Conservation (phyloP, 163 green algal genomes). For the Prototheca wickerhamii region DNA sequence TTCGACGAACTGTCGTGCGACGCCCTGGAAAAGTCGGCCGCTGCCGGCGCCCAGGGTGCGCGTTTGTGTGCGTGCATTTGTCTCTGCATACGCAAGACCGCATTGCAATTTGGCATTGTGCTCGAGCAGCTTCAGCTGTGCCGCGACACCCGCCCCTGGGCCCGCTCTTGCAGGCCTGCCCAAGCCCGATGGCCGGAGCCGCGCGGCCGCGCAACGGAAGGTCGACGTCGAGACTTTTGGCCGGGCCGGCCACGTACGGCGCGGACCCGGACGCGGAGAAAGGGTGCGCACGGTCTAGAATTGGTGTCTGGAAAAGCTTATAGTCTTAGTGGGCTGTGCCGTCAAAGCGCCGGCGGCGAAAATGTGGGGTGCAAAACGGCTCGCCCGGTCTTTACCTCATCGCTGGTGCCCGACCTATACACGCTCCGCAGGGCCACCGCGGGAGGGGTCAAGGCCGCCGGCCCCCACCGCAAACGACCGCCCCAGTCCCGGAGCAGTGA, state of each 20-base stretch:
- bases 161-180: conserved; percentile 6
- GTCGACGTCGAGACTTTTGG: conserved; percentile 86
- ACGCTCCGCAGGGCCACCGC: too few species aligned
- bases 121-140: too few species aligned
- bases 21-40: conserved; percentile 47
- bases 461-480: too few species aligned
- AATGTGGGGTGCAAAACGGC: too few species aligned
- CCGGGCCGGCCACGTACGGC: background rate
- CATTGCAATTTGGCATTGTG: too few species aligned
- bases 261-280: background rate
- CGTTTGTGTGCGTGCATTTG: background rate
- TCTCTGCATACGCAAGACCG: too few species aligned
- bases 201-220: conserved; percentile 33
- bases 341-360: too few species aligned
- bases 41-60: conserved; percentile 9
- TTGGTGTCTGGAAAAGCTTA: background rate
- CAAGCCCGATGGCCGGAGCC: conserved; percentile 3
- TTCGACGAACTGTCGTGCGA: conserved; percentile 87
- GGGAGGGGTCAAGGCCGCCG: too few species aligned
- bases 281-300: background rate
- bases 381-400: too few species aligned
- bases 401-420: too few species aligned
- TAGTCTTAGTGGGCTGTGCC: background rate
- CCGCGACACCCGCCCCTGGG: too few species aligned
- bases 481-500: too few species aligned